These are phyloP conservation scores for Orbilia blumenaviensis DNA, from an alignment of 2,329 filamentous ascomycete species.

Conservation along the genomic window DNA sequence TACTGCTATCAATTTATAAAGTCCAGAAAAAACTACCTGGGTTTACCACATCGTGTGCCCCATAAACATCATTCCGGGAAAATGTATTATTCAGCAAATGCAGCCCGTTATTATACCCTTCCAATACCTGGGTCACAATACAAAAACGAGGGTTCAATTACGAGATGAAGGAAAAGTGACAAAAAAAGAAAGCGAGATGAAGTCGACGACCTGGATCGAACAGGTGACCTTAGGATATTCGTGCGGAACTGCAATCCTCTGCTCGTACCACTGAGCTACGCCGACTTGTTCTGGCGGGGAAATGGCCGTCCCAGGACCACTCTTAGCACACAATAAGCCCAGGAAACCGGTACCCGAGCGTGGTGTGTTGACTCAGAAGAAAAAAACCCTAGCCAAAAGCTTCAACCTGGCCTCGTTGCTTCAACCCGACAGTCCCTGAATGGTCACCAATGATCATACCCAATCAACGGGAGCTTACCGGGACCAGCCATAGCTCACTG, in stretches of 20 bases:
- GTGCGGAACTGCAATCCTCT: slow-evolving; percentile 5
- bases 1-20: too few species aligned
- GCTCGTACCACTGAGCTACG: slow-evolving; percentile 20
- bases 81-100: background rate
- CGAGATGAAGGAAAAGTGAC: background rate
- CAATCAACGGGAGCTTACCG: too few species aligned
- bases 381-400: too few species aligned
- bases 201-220: slow-evolving; percentile 21
- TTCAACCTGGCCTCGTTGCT: too few species aligned
- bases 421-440: too few species aligned
- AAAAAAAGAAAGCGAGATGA: background rate
- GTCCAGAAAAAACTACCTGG: too few species aligned
- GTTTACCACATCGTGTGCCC: background rate
- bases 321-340: background rate
- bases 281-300: background rate
- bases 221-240: slow-evolving; percentile 18
- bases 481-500: too few species aligned
- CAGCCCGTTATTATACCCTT: background rate
- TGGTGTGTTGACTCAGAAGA: too few species aligned
- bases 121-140: background rate
- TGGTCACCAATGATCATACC: too few species aligned
- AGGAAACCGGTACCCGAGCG: background rate
- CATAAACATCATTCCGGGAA: background rate
- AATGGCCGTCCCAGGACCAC: too few species aligned
- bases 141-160: background rate